Conservation (phyloP, 192 early-diverging fungal genomes). For the Entomortierella chlamydospora region DNA sequence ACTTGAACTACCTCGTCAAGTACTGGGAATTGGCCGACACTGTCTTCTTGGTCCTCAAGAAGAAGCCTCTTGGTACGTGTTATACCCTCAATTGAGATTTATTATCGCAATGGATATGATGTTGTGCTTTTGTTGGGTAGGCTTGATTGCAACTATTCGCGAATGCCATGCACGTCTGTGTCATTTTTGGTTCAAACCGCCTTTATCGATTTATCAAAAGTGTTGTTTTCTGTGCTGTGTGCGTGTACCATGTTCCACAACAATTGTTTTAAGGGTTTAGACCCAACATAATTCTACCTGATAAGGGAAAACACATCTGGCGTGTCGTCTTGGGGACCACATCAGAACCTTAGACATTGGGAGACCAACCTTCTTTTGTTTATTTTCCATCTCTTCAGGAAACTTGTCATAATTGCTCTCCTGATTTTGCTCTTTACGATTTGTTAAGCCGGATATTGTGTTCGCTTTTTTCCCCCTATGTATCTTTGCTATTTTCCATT, state of each 20-base stretch:
- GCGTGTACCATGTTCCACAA: neutral
- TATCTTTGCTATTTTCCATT: neutral
- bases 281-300: neutral
- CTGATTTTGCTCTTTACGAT: neutral
- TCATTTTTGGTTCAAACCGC: neutral
- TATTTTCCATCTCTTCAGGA: neutral
- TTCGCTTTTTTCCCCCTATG: no score
- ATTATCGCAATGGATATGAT: no score
- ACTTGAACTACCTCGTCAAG: conserved; percentile 94
- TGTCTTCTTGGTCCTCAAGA: conserved; percentile 85
- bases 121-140: conserved; percentile 13
- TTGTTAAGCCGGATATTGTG: neutral
- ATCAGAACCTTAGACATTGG: neutral
- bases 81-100: neutral
- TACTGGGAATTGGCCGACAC: conserved; percentile 92
- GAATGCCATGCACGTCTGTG: neutral
- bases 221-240: no score
- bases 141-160: no score
- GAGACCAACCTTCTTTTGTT: neutral
- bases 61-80: conserved; percentile 79
- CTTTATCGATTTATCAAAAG: no score
- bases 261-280: neutral
- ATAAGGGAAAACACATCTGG: neutral
- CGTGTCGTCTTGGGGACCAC: no score
- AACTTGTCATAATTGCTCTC: neutral